Base-by-base conservation (phyloP, 2,329 filamentous ascomycete genomes). In the Tolypocladium amazonense region DNA sequence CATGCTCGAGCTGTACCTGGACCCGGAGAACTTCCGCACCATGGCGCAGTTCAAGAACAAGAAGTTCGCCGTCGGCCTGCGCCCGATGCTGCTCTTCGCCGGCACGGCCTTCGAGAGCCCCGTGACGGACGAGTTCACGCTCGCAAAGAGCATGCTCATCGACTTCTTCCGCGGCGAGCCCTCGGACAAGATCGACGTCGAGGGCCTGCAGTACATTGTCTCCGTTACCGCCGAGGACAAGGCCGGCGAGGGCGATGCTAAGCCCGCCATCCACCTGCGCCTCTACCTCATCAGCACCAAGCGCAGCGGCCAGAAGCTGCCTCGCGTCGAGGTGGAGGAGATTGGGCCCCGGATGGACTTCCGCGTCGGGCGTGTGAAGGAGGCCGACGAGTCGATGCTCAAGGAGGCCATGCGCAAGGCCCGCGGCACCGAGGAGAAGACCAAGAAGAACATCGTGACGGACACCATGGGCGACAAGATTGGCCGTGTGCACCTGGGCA, bases 391-490 rank as follows among this genome's bases (percentile, higher is more conserved):
- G 68, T 83, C 82, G 15, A 83, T 90, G 76, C 83, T 88, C 81
- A 97, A 96, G 83, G 89, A 93, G 75, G 92, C 93, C 23, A 82
- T 97, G 83, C 90, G 88, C 83, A 91, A 88, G 78, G 83, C 90
- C 57, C 92, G 88, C 81, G 85, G 84, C 45, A 76, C 74, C 45
- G 87, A 90, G 77, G 88, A 90, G 77, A 80, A 82, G 76, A 88
- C 88, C 62, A 97, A 96, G 88, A 99, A 99, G 88, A 99, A 99
- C 75, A 88, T 99, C 67, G 84, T 86, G 59, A 95, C 89, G 60
- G 92, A 97, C 73, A 76, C 87, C 52, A 91, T 99, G 77, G 94
- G 94, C 72, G 94, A 99, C 76, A 97, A 97, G 87, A 82, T 97
- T 64, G 94, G 93, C 64, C 87, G 92, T 67, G 89, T 99, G 64